Percentiles rank a stretch among this genome's conserved stretches.
Evolutionary conservation across 2,329 filamentous ascomycete genomes (phyloP).

Genomic region (Laburnicola sp.): DNA sequence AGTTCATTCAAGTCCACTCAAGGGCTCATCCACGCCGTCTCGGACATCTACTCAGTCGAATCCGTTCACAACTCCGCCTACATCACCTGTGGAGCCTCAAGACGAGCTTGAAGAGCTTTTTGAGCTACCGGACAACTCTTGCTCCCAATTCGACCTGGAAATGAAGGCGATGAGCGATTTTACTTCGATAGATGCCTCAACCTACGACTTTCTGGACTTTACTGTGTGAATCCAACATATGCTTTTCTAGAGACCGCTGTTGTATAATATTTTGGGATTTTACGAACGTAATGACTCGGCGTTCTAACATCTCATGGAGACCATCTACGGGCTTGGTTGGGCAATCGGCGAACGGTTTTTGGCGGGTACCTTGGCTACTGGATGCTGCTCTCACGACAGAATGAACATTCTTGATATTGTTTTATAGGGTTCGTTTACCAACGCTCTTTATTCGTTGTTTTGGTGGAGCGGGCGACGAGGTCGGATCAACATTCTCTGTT

Average conservation of each 20-base stretch:
- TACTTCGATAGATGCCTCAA: constrained; percentile 31
- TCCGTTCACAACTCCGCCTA: constrained; percentile 44
- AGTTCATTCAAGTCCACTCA: constrained; percentile 30
- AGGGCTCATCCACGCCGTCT: constrained; percentile 38
- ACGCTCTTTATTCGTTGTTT: constrained; percentile 9
- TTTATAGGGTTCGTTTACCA: neutral
- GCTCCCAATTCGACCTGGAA: constrained; percentile 45
- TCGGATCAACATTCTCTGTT: neutral
- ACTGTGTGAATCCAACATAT: constrained; percentile 23
- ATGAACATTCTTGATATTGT: constrained; percentile 24
- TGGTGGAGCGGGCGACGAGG: constrained; percentile 5
- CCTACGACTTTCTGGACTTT: constrained; percentile 44
- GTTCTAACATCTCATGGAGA: constrained; percentile 19
- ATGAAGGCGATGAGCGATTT: constrained; percentile 46
- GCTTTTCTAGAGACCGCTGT: constrained; percentile 14
- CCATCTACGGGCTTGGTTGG: constrained; percentile 7
- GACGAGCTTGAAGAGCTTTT: constrained; percentile 43
- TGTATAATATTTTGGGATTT: constrained; percentile 36
- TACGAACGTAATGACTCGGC: constrained; percentile 33
- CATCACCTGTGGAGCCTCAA: constrained; percentile 39
- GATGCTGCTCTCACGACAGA: constrained; percentile 17
- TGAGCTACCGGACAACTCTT: constrained; percentile 35
- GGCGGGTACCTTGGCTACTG: constrained; percentile 8
- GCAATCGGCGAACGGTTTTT: neutral
- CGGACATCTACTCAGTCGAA: constrained; percentile 41